Base-by-base conservation (phyloP, 2,329 filamentous ascomycete genomes). In the Hymenoscyphus salicellus region DNA sequence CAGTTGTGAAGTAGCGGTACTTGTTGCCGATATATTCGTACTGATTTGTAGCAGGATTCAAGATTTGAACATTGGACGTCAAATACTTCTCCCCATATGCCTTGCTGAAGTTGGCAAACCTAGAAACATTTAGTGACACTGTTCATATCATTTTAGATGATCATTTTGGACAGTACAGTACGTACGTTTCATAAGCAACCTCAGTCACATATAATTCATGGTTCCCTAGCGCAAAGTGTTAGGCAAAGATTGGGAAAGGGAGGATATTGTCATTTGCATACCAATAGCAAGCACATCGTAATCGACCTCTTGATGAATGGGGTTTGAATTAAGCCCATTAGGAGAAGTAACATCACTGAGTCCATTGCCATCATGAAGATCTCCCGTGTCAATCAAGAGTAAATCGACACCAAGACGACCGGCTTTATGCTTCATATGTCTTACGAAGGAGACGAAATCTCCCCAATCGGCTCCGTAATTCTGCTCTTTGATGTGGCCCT, bases 401-500 rank as follows among this genome's bases (percentile, higher is more conserved):
- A 98, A 80, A 75, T 98, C 94, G 49, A 85, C 86, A 59, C 91
- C 92, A 60, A 89, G 83, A 1, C 87, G 85, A 72, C 96, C 90
- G 65, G 92, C 92, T 74, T 86, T 88, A 69, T 86, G 84, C 64
- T 86, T 89, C 82, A 98, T 86, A 75, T 93, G 92, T 38, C 89
- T 82, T 36, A 92, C 86, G 75, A 98, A 97, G 8, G 93, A 97
- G 71, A 97, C 84, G 78, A 97, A 97, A 79, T 98, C 94, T 66
- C 94, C 94, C 92, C 94, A 97, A 78, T 98, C 94, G 56, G 92
- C 93, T 16, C 91, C 92, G 78, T 94, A 98, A 63, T 93, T 84
- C 73, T 81, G 91, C 87, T 98, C 94, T 79, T 92, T 89, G 4
- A 97, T 79, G 81, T 98, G 94, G 1, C 94, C 94, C 11, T 87